These are phyloP conservation scores for Alternaria sp. DNA, from an alignment of 2,329 filamentous ascomycete species.

Conservation along the genomic window DNA sequence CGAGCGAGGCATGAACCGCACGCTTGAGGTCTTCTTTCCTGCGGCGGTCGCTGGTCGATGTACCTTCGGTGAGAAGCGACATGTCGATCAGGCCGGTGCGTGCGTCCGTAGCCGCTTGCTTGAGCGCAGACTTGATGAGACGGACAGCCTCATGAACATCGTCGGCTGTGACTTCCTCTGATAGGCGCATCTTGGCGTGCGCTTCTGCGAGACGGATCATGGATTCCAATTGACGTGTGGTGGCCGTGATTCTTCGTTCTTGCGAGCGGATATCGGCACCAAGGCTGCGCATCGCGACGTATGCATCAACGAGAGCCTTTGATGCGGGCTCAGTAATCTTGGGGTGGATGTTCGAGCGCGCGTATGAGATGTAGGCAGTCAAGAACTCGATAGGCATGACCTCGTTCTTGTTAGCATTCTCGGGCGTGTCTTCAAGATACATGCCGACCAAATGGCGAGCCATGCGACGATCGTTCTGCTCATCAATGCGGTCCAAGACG, in stretches of 20 bases:
- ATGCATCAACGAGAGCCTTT: conserved; percentile 82
- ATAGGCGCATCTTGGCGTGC: conserved; percentile 96
- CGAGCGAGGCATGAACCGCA: conserved; percentile 75
- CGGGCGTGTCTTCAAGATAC: conserved; percentile 94
- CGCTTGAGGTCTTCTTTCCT: conserved; percentile 84
- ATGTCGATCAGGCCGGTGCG: conserved; percentile 94
- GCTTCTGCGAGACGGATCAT: conserved; percentile 98
- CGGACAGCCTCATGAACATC: conserved; percentile 93
- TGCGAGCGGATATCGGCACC: conserved; percentile 74
- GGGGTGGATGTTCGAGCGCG: conserved; percentile 84
- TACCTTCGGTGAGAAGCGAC: conserved; percentile 94
- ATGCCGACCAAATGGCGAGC: conserved; percentile 93
- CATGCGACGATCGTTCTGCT: conserved; percentile 84
- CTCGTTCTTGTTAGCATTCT: conserved; percentile 79
- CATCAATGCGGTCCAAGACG: conserved; percentile 91
- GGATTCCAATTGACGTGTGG: conserved; percentile 92
- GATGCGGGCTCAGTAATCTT: conserved; percentile 79
- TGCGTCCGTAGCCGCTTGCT: conserved; percentile 94
- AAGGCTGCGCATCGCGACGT: conserved; percentile 93
- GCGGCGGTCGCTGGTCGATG: conserved; percentile 83
- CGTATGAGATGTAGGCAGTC: conserved; percentile 96
- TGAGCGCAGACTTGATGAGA: conserved; percentile 90
- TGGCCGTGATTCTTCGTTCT: conserved; percentile 96
- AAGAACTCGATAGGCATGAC: conserved; percentile 89
- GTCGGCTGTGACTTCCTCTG: conserved; percentile 72